Conservation (phyloP, 805 yeast genomes). For the Lachancea thermotolerans region DNA sequence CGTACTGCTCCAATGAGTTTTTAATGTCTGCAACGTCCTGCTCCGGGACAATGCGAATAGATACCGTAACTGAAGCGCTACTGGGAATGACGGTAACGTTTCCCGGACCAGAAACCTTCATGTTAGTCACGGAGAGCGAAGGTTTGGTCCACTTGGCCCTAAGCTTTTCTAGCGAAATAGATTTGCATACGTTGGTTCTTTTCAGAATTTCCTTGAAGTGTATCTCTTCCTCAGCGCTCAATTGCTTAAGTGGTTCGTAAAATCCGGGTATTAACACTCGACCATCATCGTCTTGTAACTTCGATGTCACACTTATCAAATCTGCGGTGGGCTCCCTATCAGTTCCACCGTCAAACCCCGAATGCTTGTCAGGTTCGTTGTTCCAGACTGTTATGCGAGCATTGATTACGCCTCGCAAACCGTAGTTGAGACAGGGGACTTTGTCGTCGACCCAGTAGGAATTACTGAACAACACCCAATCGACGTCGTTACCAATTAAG, state of each 20-base stretch:
- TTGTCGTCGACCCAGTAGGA: constrained; percentile 90
- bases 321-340: constrained; percentile 86
- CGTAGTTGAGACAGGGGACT: constrained; percentile 89
- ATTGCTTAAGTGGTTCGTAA: constrained; percentile 56
- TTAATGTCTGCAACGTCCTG: constrained; percentile 64
- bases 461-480: constrained; percentile 85
- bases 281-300: constrained; percentile 52
- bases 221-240: constrained; percentile 50
- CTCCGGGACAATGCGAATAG: constrained; percentile 84
- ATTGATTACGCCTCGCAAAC: constrained; percentile 85
- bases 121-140: constrained; percentile 76
- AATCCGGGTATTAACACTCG: constrained; percentile 60
- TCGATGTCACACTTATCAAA: constrained; percentile 62
- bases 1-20: constrained; percentile 38
- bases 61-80: constrained; percentile 64
- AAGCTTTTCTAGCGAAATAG: constrained; percentile 41
- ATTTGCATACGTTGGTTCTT: constrained; percentile 29
- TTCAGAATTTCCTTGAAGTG: constrained; percentile 56
- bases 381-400: constrained; percentile 64
- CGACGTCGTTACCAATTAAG: constrained; percentile 60
- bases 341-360: constrained; percentile 95
- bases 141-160: constrained; percentile 86
- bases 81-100: constrained; percentile 88
- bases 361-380: constrained; percentile 82
- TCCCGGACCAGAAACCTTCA: constrained; percentile 84